Evolutionary conservation across 495 filamentous ascomycete genomes (phyloP).

Genomic region (Bacidia gigantensis): DNA sequence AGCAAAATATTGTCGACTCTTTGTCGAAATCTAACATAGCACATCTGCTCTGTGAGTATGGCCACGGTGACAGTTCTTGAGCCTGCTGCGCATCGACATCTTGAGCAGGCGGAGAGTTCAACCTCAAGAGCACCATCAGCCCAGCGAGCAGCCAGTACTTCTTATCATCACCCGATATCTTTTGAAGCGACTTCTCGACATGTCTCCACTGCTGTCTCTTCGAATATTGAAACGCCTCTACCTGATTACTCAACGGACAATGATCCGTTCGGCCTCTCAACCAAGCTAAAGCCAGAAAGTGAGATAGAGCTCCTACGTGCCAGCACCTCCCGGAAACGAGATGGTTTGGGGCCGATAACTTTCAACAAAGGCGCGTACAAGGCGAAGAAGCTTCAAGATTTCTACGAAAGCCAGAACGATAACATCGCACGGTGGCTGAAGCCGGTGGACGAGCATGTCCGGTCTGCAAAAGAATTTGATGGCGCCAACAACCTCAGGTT

Average conservation of each 20-base stretch:
- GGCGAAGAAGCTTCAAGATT: conserved; percentile 57
- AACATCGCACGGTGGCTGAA: conserved; percentile 86
- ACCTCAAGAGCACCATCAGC: conserved; percentile 4
- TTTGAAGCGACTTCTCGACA: conserved; percentile 35
- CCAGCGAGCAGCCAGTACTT: conserved; percentile 32
- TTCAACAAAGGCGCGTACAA: conserved; percentile 28
- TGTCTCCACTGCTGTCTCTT: conserved; percentile 9
- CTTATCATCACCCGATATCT: conserved; percentile 25
- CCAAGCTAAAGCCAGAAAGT: conserved; percentile 58
- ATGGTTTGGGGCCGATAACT: conserved; percentile 31
- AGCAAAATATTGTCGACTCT: no score
- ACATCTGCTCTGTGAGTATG: conserved; percentile 1
- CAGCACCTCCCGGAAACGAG: conserved; percentile 69
- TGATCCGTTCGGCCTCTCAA: conserved; percentile 75
- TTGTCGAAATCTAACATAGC: no score
- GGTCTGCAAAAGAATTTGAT: conserved; percentile 64
- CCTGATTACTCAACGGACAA: conserved; percentile 44
- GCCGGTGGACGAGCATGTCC: conserved; percentile 79
- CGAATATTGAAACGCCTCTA: conserved; percentile 50
- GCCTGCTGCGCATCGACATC: conserved; percentile 28
- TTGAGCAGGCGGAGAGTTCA: conserved; percentile 18
- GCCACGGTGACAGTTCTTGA: conserved; percentile 14
- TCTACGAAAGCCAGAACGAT: conserved; percentile 87
- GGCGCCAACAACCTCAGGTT: conserved; percentile 70
- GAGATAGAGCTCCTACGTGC: conserved; percentile 73